A percentile compares a stretch with the other conserved stretches of the same genome.
Evolutionary conservation across 169 alveolate genomes (phyloP).

Genomic region (Toxoplasma gondii): DNA sequence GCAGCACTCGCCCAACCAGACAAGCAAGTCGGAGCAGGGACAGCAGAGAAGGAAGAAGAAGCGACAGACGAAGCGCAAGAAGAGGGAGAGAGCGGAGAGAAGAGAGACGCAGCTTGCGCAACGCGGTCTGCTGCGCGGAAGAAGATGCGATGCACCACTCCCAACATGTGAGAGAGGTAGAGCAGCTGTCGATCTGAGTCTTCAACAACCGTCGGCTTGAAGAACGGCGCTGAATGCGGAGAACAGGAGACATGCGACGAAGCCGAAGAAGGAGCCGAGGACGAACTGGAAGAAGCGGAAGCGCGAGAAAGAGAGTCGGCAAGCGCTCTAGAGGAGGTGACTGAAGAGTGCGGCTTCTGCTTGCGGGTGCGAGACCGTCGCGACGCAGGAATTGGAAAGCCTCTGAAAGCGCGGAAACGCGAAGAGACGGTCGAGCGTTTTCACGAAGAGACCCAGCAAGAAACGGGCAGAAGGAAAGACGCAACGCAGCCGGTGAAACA

Average conservation of each 20-base stretch:
- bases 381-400: too few species aligned
- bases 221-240: neutral
- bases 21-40: neutral
- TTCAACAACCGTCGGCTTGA: neutral
- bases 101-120: neutral
- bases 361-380: too few species aligned
- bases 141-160: neutral
- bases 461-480: too few species aligned
- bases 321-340: neutral
- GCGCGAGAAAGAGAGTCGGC: neutral
- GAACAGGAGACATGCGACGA: neutral
- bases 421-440: too few species aligned
- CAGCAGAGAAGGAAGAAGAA: neutral
- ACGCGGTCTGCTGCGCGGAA: neutral
- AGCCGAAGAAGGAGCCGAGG: neutral
- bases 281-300: neutral
- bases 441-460: too few species aligned
- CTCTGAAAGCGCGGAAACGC: too few species aligned
- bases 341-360: neutral
- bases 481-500: too few species aligned
- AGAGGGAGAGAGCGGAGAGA: neutral
- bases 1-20: neutral
- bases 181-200: constrained; percentile 34
- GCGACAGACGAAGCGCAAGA: neutral
- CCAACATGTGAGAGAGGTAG: constrained; percentile 33